A percentile compares a stretch with the other conserved stretches of the same genome.
phyloP scores from a whole-genome alignment of 1,284 basidiomycete genomes.

The Xerocomus amazonicus region DNA sequence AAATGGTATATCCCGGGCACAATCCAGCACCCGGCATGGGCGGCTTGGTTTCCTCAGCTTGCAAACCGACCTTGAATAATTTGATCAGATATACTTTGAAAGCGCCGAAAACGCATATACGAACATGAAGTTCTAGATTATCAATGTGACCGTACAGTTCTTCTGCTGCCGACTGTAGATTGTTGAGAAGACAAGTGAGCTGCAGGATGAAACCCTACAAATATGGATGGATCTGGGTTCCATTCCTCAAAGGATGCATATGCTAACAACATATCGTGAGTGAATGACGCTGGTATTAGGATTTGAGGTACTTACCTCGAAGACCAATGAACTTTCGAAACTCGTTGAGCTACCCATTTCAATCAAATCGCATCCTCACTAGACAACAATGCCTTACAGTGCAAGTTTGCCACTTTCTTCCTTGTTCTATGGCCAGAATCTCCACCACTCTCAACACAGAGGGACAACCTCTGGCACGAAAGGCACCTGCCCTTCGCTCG shows the following conservation, averaged over 20 bases:
- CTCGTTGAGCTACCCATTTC: slow-evolving; percentile 62
- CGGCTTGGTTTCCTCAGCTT: slow-evolving; percentile 72
- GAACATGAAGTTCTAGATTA: slow-evolving; percentile 70
- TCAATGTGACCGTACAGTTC: slow-evolving; percentile 72
- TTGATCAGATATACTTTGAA: background rate
- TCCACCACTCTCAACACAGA: slow-evolving; percentile 68
- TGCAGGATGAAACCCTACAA: slow-evolving; percentile 37
- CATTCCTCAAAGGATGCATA: slow-evolving; percentile 70
- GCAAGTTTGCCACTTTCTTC: slow-evolving; percentile 70
- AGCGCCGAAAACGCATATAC: slow-evolving; percentile 13
- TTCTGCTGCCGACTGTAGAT: slow-evolving; percentile 56
- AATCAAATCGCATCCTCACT: slow-evolving; percentile 28
- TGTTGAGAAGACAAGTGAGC: slow-evolving; percentile 1
- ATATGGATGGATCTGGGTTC: slow-evolving; percentile 67
- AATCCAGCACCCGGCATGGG: slow-evolving; percentile 74
- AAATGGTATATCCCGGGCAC: slow-evolving; percentile 86
- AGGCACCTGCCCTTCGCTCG: slow-evolving; percentile 63
- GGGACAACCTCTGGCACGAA: slow-evolving; percentile 73
- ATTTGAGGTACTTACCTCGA: slow-evolving; percentile 35
- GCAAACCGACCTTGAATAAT: slow-evolving; percentile 54
- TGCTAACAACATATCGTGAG: slow-evolving; percentile 33
- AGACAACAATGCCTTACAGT: slow-evolving; percentile 43
- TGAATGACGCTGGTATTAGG: background rate
- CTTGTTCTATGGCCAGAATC: slow-evolving; percentile 68
- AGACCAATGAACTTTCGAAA: slow-evolving; percentile 57